Base-by-base conservation (phyloP, 2,329 filamentous ascomycete species). In the Pseudocercospora macadamiae region DNA sequence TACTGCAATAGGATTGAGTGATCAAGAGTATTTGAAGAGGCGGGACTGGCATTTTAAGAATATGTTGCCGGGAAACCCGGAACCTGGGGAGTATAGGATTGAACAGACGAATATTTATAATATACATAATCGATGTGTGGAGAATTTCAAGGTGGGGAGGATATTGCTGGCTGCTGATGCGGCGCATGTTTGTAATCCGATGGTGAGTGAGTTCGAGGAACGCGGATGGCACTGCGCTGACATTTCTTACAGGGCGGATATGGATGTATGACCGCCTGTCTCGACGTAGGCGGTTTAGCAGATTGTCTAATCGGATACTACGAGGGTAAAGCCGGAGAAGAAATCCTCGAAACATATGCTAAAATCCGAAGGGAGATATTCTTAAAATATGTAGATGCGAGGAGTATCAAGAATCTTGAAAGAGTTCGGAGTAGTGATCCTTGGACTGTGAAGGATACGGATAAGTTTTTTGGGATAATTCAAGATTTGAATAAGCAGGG, bases 111-210 rank as follows among this genome's bases (percentile, higher is more conserved):
- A 75, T 16, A 71, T 75, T 6, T 78, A 78, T 55, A 75, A 74
- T 54, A 75, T 75, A 21, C 76, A 78, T 59, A 76, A 78, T 61
- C 64, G 74, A 0, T 74, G 72, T 36, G 74, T 70, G 2, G 55
- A 67, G 1, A 67, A 63, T 4, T 68, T 77, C 25, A 70, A 65
- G 48, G 64, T 65, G n/a, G 72, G 71, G 0, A 65, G 72, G 3
- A 71, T 75, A 2, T 63, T 74, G 2, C 55, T 78, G 2, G 66
- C 71, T n/a, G 75, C 75, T 3, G 76, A 77, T 62, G 75, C 75
- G 5, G 75, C 75, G 8, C 76, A 78, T 55, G 59, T 65, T n/a
- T n/a, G n/a, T n/a, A n/a, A n/a, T n/a, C n/a, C n/a, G n/a, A 4
- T 64, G 62, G 45, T 49, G 30, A 28, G 45, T 26, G 19, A 21